Base-by-base conservation (phyloP, 441 rosid genomes). In the Raphanus hybrid region DNA sequence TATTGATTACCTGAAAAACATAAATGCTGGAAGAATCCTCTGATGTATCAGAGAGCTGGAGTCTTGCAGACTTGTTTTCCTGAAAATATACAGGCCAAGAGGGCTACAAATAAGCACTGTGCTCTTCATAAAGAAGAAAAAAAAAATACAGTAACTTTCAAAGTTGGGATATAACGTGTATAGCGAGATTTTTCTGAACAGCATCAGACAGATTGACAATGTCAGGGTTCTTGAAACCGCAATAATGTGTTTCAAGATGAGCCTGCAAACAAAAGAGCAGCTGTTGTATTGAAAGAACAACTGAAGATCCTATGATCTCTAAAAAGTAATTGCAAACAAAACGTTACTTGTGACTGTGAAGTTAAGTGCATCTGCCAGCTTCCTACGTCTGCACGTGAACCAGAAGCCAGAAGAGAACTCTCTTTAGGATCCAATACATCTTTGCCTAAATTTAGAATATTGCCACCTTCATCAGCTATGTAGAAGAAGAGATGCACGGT, bases 311-410 rank as follows among this genome's bases (percentile, higher is more conserved):
- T 26, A 18, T 26, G 27, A 41, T 69, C 55, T n/a, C 6, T 62
- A 8, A 35, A 58, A 35, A 3, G 3, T 11, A 73, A 73, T 37
- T 61, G 11, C 8, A 26, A 61, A 75, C 63, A 27, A 37, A 71
- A 60, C 57, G 41, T 82, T 85, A 96, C 99, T 92, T 70, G 70
- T 55, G 93, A 82, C 93, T 70, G 68, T 57, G 93, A 82, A 71
- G 84, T 83, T 63, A 96, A 80, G 82, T 96, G 97, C 35, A 94
- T 86, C 89, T 91, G 97, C 98, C 98, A 94, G 78, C 64, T 87
- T 50, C 96, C 97, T 59, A 92, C 70, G 64, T 90, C 97, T 14
- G 50, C 18, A 72, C 85, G 85, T 69, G 89, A 89, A 72, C 99
- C 98, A 3, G 91, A 89, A 81, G 91, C 97, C 66, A 96, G 61